Evolutionary conservation across 257 asterid species (phyloP).

Genomic region (Solanum virginianum): DNA sequence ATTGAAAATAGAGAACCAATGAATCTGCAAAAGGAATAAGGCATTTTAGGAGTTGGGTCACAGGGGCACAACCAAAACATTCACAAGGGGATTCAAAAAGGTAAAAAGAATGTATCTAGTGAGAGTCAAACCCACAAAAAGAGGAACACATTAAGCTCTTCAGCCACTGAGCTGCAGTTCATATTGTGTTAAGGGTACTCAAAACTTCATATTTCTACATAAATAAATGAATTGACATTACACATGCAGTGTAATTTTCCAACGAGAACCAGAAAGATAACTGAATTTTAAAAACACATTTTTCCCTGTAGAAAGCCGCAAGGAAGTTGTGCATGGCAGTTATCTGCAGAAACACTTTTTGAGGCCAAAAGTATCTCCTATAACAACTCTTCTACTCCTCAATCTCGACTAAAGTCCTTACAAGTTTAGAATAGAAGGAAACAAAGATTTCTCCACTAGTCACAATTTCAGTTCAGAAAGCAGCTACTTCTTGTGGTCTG

Average conservation of each 20-base stretch:
- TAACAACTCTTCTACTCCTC: not conserved
- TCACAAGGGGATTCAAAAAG: too few relatives aligned
- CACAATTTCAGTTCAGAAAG: not conserved
- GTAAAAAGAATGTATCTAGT: too few relatives aligned
- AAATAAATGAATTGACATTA: too few relatives aligned
- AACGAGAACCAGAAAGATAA: not conserved
- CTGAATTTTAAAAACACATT: not conserved
- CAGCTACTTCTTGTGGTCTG: not conserved
- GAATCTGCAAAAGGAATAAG: conserved; percentile 37
- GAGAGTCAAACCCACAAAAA: too few relatives aligned
- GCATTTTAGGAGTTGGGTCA: not conserved
- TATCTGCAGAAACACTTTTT: not conserved
- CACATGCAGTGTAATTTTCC: not conserved
- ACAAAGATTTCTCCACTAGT: not conserved
- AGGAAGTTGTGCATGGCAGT: not conserved
- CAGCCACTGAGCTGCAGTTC: too few relatives aligned
- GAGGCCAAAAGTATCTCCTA: not conserved
- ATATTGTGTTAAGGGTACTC: too few relatives aligned
- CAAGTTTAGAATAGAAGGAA: not conserved
- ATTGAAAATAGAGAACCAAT: conserved; percentile 72
- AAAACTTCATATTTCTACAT: too few relatives aligned
- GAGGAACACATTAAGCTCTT: too few relatives aligned
- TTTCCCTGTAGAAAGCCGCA: not conserved
- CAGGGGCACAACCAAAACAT: too few relatives aligned
- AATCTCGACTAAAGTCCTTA: not conserved